A percentile compares a stretch with the other conserved stretches of the same genome.
These are phyloP conservation scores for Emydomyces testavorans DNA, from an alignment of 2,329 filamentous ascomycete species.

Conservation along the genomic window DNA sequence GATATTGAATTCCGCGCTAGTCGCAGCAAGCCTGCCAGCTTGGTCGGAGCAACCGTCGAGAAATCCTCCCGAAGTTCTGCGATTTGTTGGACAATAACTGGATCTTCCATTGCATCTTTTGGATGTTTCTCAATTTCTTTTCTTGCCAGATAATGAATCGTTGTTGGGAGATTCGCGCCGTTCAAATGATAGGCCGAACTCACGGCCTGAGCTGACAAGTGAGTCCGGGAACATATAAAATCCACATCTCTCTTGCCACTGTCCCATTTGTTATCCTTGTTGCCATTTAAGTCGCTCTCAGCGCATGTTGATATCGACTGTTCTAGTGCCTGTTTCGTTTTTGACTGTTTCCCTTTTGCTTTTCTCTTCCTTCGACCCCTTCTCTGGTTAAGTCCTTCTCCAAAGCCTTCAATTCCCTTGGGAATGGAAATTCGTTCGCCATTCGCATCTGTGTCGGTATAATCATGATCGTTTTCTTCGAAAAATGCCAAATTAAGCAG, in stretches of 20 bases:
- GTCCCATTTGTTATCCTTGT: constrained; percentile 46
- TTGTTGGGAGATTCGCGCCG: constrained; percentile 44
- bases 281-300: constrained; percentile 9
- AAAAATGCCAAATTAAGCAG: constrained; percentile 70
- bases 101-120: constrained; percentile 30
- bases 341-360: constrained; percentile 33
- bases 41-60: constrained; percentile 38
- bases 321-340: constrained; percentile 20
- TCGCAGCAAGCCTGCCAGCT: constrained; percentile 44
- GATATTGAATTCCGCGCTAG: constrained; percentile 47
- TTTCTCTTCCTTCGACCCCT: constrained; percentile 34
- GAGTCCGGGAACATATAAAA: constrained; percentile 45
- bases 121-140: constrained; percentile 35
- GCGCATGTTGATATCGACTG: constrained; percentile 17
- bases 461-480: constrained; percentile 39
- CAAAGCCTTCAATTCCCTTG: constrained; percentile 77
- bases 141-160: constrained; percentile 45
- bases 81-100: constrained; percentile 39
- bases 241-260: constrained; percentile 47
- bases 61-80: constrained; percentile 46
- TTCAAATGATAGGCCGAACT: constrained; percentile 49
- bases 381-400: constrained; percentile 42
- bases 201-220: constrained; percentile 37
- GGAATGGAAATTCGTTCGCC: constrained; percentile 37
- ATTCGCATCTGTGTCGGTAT: constrained; percentile 38